Conservation (phyloP, 805 yeast genomes). For the Kuraishia cidri region DNA sequence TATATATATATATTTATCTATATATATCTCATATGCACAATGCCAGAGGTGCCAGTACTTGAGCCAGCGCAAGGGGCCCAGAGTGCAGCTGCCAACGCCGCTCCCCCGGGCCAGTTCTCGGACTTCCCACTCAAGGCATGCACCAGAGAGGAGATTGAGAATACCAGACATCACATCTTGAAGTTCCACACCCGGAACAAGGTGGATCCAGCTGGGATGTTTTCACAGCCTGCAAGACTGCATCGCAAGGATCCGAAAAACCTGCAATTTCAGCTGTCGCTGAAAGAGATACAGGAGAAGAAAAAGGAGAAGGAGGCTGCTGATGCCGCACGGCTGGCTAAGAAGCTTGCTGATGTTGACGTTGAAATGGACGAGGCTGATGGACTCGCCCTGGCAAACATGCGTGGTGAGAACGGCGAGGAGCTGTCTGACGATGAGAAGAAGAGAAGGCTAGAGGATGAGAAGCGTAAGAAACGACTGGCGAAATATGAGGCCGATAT, state of each 20-base stretch:
- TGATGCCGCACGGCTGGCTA: slow-evolving; percentile 11
- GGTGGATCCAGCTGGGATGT: slow-evolving; percentile 64
- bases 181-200: slow-evolving; percentile 68
- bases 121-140: slow-evolving; percentile 65
- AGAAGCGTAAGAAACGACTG: slow-evolving; percentile 14
- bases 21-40: too few relatives aligned
- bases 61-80: too few relatives aligned
- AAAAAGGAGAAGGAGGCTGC: slow-evolving; percentile 32
- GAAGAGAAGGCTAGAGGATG: slow-evolving; percentile 3
- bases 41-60: too few relatives aligned
- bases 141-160: slow-evolving; percentile 59
- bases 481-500: slow-evolving; percentile 30
- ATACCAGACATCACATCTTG: slow-evolving; percentile 70
- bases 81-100: too few relatives aligned
- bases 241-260: slow-evolving; percentile 93
- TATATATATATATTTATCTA: too few relatives aligned
- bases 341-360: too few relatives aligned
- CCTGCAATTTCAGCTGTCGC: slow-evolving; percentile 75
- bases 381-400: slow-evolving; percentile 1
- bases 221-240: slow-evolving; percentile 75
- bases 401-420: background rate
- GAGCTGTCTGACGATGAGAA: slow-evolving; percentile 1
- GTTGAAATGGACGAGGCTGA: slow-evolving; percentile 10
- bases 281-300: slow-evolving; percentile 66
- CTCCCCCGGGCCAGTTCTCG: slow-evolving; percentile 8